Base-by-base conservation (phyloP, 1,139 yeast species). In the Debaryomyces nepalensis region DNA sequence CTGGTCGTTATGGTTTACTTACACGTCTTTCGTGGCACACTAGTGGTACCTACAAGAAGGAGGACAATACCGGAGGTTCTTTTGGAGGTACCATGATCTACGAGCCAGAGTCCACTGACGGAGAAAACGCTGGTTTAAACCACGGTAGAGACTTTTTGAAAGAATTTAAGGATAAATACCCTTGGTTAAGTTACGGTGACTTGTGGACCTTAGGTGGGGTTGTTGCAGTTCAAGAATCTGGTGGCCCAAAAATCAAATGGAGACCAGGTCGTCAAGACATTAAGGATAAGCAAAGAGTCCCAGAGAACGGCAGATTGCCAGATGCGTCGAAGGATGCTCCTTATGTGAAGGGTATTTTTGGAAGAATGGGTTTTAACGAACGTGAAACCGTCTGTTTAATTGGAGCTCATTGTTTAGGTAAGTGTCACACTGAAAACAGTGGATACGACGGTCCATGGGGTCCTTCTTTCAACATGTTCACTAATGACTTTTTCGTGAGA, bases 361-460 rank as follows among this genome's bases (percentile, higher is more conserved):
- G 52, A 9, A 79, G 95, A 67, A 73, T 87, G 79, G 90, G 90
- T 8, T 84, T 89, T 64, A 73, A 75, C 50, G 97, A 89, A 56
- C 79, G 83, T 63, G 96, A 90, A 65, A 84, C 86, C 51, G 96
- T 87, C 42, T 91, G 93, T 32, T 73, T 90, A 52, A 73, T 87
- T 55, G 97, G 97, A 50, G 96, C 96, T 29, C 97, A 90, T 65
- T 81, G 87, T 47, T 74, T 89, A 51, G 97, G 97, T 48, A 66
- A 77, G 54, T 87, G 96, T 59, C 96, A 88, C 66, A 62, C 72
- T 24, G 56, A 68, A 37, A 73, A 74, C 50, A 76, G 85, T 9
- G 97, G 97, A 2, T 91, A 71, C 62, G 95, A 86, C 48, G 97
- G 97, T 39, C 96, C 96, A 39, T 91, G 98, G 98, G 95, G 93